Base-by-base conservation (phyloP, 2,329 filamentous ascomycete species). In the Trichoderma citrinoviride region DNA sequence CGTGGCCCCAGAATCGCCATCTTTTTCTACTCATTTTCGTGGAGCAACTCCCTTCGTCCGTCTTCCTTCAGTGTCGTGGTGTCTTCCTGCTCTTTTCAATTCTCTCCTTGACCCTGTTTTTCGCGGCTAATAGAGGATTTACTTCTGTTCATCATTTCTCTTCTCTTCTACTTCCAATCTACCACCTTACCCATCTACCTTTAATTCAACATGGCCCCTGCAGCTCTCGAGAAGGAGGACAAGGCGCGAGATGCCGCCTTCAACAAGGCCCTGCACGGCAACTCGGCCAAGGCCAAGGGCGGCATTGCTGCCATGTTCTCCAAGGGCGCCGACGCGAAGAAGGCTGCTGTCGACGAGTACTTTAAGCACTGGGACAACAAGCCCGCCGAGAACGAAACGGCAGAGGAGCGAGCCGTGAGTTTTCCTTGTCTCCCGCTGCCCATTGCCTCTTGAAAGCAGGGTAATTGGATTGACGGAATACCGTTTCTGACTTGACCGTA, bases 331-430 rank as follows among this genome's bases (percentile, higher is more conserved):
- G 65, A 65, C 14, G 92, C 92, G 7, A 91, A 96, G 75, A 87
- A 92, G 76, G 89, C 89, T 62, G 92, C 92, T 55, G 86, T 93
- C 33, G 91, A 96, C 74, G 92, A 96, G 77, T 97, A 97, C 81
- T 96, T 96, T 83, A 96, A 96, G 85, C 93, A 96, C 77, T 97
- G 91, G 91, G 92, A 97, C 78, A 90, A 94, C 82, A 93, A 96
- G 81, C 79, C 81, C 52, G 90, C 82, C 50, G 87, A 84, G 68
- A 85, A 89, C 53, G 95, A 99, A 21, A 67, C 65, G 3, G 43
- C 41, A 3, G 65, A 67, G 56, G 62, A 67, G 56, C 65, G 65
- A 40, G 62, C 61, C 12, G 65, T 67, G 53, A 61, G 65, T 66
- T 7, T 33, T 46, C 33, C 6, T 37, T 10, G 15, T 7, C 4